phyloP scores from a whole-genome alignment of 139 green algal species.

The Coelastrella sp. region DNA sequence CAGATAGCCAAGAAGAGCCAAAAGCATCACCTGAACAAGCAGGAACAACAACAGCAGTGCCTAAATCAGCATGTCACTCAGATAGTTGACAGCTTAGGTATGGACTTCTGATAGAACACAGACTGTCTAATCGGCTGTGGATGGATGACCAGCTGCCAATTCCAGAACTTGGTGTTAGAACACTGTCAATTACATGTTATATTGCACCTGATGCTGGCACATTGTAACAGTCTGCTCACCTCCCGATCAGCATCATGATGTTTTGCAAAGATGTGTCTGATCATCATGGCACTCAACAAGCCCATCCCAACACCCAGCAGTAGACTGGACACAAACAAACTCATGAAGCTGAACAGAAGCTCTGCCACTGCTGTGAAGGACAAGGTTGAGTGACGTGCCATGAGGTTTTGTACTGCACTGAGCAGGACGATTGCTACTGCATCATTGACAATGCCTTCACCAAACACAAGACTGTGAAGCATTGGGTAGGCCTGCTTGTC shows the following conservation, averaged over 20 bases:
- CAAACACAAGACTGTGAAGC: constrained; percentile 85
- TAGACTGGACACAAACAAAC: constrained; percentile 2
- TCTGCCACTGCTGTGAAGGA: neutral
- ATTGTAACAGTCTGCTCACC: constrained; percentile 65
- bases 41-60: no score
- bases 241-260: constrained; percentile 58
- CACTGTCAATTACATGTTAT: no score
- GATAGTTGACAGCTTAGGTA: no score
- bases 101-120: no score
- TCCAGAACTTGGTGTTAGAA: no score
- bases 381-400: neutral
- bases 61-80: no score
- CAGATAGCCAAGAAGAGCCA: constrained; percentile 59
- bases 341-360: constrained; percentile 5
- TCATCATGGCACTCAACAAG: constrained; percentile 26
- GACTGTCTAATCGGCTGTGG: no score
- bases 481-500: constrained; percentile 60
- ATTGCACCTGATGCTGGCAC: no score
- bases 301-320: constrained; percentile 16
- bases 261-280: constrained; percentile 5
- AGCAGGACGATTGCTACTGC: constrained; percentile 84
- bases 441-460: constrained; percentile 89
- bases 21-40: constrained; percentile 42
- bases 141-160: no score
- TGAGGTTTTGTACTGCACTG: constrained; percentile 52